Conservation (phyloP, 441 rosid genomes). For the Euphorbia schlechtendalii region DNA sequence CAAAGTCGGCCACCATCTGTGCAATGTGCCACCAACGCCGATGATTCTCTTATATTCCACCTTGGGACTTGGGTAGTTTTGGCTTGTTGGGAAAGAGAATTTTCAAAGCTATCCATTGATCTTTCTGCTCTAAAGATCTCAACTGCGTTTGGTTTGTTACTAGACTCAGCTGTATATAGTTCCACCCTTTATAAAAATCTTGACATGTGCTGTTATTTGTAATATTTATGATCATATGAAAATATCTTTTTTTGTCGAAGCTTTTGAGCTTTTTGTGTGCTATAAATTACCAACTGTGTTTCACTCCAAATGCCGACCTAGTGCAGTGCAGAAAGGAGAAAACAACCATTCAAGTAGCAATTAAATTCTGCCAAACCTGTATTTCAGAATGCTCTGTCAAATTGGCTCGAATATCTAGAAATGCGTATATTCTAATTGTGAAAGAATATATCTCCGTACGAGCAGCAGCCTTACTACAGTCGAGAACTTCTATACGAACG, state of each 20-base stretch:
- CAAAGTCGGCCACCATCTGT: slow-evolving; percentile 49
- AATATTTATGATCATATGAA: slow-evolving; percentile 17
- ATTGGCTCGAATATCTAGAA: too few relatives aligned
- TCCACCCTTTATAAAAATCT: neutral
- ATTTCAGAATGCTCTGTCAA: too few relatives aligned
- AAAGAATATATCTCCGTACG: too few relatives aligned
- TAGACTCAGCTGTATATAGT: slow-evolving; percentile 25
- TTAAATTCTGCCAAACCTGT: too few relatives aligned
- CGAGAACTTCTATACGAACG: too few relatives aligned
- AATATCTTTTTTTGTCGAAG: slow-evolving; percentile 1
- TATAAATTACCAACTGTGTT: too few relatives aligned
- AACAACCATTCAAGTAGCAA: too few relatives aligned
- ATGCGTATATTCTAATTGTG: too few relatives aligned
- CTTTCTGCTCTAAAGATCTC: slow-evolving; percentile 4
- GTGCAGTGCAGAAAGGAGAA: too few relatives aligned
- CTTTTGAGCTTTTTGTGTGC: too few relatives aligned
- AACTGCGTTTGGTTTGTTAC: slow-evolving; percentile 7
- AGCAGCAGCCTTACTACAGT: too few relatives aligned
- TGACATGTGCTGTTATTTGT: slow-evolving; percentile 16
- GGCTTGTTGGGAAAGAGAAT: neutral
- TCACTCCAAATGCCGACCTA: too few relatives aligned
- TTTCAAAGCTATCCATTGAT: slow-evolving; percentile 8
- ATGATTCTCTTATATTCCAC: slow-evolving; percentile 12
- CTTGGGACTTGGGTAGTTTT: slow-evolving; percentile 3
- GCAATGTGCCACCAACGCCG: slow-evolving; percentile 72